phyloP scores from a whole-genome alignment of 2,329 filamentous ascomycete species.

The Pyricularia grisea region DNA sequence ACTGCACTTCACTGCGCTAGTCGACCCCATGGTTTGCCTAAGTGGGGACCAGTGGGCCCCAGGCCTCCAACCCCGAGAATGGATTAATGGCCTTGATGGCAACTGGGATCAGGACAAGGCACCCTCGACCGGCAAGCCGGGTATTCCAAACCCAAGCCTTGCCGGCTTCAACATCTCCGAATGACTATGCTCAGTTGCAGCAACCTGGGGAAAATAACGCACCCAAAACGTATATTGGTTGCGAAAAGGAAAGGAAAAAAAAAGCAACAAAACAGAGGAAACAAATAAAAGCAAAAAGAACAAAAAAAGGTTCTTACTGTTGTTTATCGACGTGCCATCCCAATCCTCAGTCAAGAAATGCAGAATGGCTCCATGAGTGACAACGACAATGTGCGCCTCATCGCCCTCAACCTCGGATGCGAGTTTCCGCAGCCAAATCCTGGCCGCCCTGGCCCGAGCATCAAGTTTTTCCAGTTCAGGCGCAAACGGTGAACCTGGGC shows the following conservation, averaged over 20 bases:
- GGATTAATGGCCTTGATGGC: background rate
- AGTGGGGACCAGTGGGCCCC: background rate
- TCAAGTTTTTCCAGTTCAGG: slow-evolving; percentile 44
- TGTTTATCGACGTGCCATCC: slow-evolving; percentile 41
- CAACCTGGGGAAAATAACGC: background rate
- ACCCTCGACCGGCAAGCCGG: background rate
- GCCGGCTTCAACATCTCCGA: background rate
- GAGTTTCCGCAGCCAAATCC: slow-evolving; percentile 46
- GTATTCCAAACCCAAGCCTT: background rate
- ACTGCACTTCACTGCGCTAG: too few relatives aligned
- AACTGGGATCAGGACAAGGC: background rate
- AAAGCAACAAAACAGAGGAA: background rate
- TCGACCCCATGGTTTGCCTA: background rate
- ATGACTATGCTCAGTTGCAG: background rate
- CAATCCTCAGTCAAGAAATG: slow-evolving; percentile 83
- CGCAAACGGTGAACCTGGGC: slow-evolving; percentile 30
- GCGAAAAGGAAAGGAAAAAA: background rate
- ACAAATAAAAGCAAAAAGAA: background rate
- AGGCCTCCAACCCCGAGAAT: background rate
- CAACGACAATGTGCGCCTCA: slow-evolving; percentile 61
- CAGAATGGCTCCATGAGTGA: slow-evolving; percentile 75
- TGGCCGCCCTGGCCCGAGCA: slow-evolving; percentile 48
- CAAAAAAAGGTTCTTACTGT: slow-evolving; percentile 20
- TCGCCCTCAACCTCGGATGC: slow-evolving; percentile 24
- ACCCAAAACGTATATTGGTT: background rate